Evolutionary conservation across 352 stramenopile genomes (phyloP).

Genomic region (Globisporangium cylindrosporum): DNA sequence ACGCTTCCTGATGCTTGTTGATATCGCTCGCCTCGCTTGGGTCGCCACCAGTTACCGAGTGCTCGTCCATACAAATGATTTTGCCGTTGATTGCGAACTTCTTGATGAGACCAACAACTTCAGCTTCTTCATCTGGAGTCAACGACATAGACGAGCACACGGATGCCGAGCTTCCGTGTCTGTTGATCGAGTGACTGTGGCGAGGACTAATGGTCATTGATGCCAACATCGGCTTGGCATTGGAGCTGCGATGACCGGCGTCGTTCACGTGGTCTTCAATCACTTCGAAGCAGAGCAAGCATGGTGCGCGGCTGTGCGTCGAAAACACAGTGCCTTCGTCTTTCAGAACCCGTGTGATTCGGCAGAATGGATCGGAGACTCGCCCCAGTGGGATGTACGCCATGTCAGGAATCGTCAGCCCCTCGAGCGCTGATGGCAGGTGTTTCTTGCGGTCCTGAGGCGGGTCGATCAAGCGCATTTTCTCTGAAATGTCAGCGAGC

Average conservation of each 20-base stretch:
- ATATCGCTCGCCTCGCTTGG: not conserved
- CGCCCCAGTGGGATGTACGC: constrained; percentile 73
- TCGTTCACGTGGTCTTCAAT: constrained; percentile 74
- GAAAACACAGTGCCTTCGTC: constrained; percentile 82
- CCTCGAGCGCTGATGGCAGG: constrained; percentile 41
- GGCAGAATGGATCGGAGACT: constrained; percentile 65
- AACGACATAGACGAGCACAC: constrained; percentile 23
- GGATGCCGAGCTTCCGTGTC: constrained; percentile 18
- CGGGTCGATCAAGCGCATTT: constrained; percentile 62
- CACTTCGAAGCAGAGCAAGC: constrained; percentile 76
- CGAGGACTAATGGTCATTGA: constrained; percentile 6
- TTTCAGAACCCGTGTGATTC: constrained; percentile 59
- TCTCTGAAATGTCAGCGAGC: constrained; percentile 69
- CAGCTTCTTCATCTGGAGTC: constrained; percentile 38
- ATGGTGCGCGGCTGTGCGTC: constrained; percentile 72
- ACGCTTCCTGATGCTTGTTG: not conserved
- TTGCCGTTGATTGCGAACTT: constrained; percentile 65
- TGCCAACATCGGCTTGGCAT: constrained; percentile 1
- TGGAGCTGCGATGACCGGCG: constrained; percentile 35
- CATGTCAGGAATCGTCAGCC: constrained; percentile 58
- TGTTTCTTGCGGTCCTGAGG: constrained; percentile 64
- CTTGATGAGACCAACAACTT: constrained; percentile 48
- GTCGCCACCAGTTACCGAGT: not conserved
- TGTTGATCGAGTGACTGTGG: constrained; percentile 1
- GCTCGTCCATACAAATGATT: constrained; percentile 47